A percentile compares a stretch with the other conserved stretches of the same genome.
phyloP scores from a whole-genome alignment of 306 rosid species.

The Gleditsia sinensis region DNA sequence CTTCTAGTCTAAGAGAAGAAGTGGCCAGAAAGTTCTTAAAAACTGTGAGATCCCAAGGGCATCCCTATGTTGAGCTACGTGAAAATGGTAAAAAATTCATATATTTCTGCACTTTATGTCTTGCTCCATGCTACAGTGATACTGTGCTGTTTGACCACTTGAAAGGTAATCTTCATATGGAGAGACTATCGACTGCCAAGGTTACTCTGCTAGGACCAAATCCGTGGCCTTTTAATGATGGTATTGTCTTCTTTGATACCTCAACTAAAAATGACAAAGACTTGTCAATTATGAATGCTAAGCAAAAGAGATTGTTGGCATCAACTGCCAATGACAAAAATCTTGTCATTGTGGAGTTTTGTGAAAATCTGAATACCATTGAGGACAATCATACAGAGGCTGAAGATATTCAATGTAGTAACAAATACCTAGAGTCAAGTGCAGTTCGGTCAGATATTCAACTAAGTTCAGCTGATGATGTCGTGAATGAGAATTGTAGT shows the following conservation, averaged over 20 bases:
- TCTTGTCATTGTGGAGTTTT: slow-evolving; percentile 72
- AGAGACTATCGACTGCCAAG: slow-evolving; percentile 67
- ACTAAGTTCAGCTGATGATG: slow-evolving; percentile 36
- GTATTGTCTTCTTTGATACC: slow-evolving; percentile 74
- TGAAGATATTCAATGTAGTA: neutral
- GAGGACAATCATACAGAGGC: neutral
- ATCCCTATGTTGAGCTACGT: slow-evolving; percentile 78
- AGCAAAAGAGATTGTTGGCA: slow-evolving; percentile 49
- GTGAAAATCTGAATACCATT: slow-evolving; percentile 26
- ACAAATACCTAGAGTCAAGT: neutral
- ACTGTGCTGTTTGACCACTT: slow-evolving; percentile 72
- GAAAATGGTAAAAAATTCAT: slow-evolving; percentile 73
- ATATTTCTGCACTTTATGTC: slow-evolving; percentile 83
- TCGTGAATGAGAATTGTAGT: slow-evolving; percentile 24
- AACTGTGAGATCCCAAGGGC: slow-evolving; percentile 81
- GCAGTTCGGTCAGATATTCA: slow-evolving; percentile 39
- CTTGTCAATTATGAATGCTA: slow-evolving; percentile 31
- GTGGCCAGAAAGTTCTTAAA: slow-evolving; percentile 70
- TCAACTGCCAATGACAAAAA: slow-evolving; percentile 38
- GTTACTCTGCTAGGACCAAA: slow-evolving; percentile 71
- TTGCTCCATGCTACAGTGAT: slow-evolving; percentile 78
- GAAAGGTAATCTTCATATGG: slow-evolving; percentile 78
- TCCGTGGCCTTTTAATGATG: slow-evolving; percentile 94
- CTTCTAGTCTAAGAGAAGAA: slow-evolving; percentile 58
- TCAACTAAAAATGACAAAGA: slow-evolving; percentile 44